Percentiles rank a stretch among this genome's conserved stretches.
phyloP scores from a whole-genome alignment of 179 eudicot species.

The Corrigiola litoralis region DNA sequence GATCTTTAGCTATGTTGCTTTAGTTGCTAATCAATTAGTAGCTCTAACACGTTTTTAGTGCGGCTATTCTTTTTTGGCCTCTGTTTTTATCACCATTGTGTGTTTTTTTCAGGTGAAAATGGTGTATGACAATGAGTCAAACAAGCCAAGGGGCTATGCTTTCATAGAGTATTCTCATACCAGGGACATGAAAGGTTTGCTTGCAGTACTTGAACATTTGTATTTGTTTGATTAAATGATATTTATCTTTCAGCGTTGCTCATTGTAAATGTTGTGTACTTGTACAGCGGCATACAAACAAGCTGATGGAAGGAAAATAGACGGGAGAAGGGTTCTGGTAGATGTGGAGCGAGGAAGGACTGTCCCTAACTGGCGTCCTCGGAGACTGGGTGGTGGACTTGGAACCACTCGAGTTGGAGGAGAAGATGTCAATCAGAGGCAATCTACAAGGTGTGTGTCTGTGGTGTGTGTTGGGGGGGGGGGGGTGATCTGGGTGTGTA shows the following conservation, averaged over 20 bases:
- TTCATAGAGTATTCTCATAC: conserved; percentile 91
- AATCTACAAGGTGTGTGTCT: conserved; percentile 50
- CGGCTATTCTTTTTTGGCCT: background rate
- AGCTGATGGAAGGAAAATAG: conserved; percentile 93
- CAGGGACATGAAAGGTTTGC: conserved; percentile 90
- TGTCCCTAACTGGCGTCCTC: conserved; percentile 98
- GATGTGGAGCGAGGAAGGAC: conserved; percentile 99
- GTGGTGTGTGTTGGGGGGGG: background rate
- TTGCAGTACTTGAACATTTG: background rate
- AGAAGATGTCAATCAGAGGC: conserved; percentile 64
- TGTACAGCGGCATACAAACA: conserved; percentile 91
- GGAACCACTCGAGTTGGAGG: conserved; percentile 88
- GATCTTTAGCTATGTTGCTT: conserved; percentile 15
- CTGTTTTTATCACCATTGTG: conserved; percentile 7
- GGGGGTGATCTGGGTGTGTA: background rate
- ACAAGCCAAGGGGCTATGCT: conserved; percentile 93
- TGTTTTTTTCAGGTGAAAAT: conserved; percentile 61
- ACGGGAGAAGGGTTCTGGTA: conserved; percentile 92
- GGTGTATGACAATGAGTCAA: conserved; percentile 65
- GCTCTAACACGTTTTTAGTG: background rate
- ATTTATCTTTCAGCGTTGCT: background rate
- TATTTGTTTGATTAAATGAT: background rate
- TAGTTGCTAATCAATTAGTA: conserved; percentile 13
- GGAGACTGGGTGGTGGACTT: conserved; percentile 98
- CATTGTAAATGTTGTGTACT: background rate